Evolutionary conservation across 176 grass and related monocot genomes (phyloP), one percentile per base, ranked within the genome.

Genomic region (Secale cereale): DNA sequence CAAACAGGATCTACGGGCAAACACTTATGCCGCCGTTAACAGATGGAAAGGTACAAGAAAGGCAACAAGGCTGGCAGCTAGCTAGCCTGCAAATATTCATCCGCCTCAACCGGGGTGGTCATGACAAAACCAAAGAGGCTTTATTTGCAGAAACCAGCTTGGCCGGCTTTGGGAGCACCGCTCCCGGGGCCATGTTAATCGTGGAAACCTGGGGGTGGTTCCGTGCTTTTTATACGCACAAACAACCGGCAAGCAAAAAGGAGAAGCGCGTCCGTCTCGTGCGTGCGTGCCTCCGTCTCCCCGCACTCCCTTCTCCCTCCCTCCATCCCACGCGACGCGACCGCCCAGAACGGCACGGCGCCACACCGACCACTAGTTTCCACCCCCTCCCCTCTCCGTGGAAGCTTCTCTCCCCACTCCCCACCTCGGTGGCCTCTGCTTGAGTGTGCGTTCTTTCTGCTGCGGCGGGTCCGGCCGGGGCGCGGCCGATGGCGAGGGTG

Each of bases 401-500:
- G 54, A 88, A 65, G 76, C 75, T 52, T 65, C 78, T 40, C 36
- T 22, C 36, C 8, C 12, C 26, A 8, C 7, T 3, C 52, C 19
- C 17, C 17, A 7, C 17, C 17, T 22, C 52, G 52, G 6, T 45
- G 41, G 14, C 13, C 14, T 12, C 14, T 10, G 46, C 46, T 12
- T 50, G 46, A 50, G 46, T 5, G 19, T 1, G 48, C 20, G 25
- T 35, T 54, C 8, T 9, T 13, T 27, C 0, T 10, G 77, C 37
- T 57, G 19, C 52, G 52, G 52, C 19, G 52, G 22, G 57, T 33
- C 48, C 48, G 48, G 48, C 46, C 1, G 46, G 46, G 46, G 15
- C 15, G 46, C 15, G 5, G 46, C 0, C 5, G 35, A 63, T 85
- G 91, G 70, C 87, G 79, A 74, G 50, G 87, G 90, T 83, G 85